Base-by-base conservation (phyloP, 2,329 filamentous ascomycete species). In the Orbilia blumenaviensis region DNA sequence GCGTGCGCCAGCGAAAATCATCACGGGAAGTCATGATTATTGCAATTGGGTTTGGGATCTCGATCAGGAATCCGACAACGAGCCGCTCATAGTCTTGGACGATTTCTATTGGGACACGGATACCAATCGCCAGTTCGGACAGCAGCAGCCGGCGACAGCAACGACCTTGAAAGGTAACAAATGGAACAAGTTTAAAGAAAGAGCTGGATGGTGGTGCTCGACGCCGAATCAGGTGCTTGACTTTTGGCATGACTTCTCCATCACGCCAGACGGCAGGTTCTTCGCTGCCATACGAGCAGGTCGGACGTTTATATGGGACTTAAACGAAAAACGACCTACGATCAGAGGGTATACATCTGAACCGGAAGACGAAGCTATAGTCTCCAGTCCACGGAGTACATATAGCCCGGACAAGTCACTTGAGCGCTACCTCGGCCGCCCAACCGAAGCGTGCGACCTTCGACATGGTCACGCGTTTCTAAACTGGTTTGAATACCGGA, bases 31-130 rank as follows among this genome's bases (percentile, higher is more conserved):
- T 16, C 79, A 80, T 36, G 79, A 80, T 41, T 80, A 80, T 60
- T 80, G 79, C 38, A 80, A 79, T 48, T 80, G 79, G 79, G 73
- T 80, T 3, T 80, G 79, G 79, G 73, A 79, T 41, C 71, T 80
- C 36, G 66, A 69, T 14, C n/a, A 56, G 68, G 48, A 46, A 21
- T 46, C 46, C 12, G 42, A 63, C 48, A 68, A 34, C 14, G 78
- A 80, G n/a, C 78, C 78, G 10, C 78, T 78, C 16, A 58, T 58
- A 7, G 79, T 80, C 2, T 54, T 80, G 9, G 79, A 80, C 25
- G 79, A 80, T 68, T 80, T 80, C 41, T 80, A 80, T 42, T 80
- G 79, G 79, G 66, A 78, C 18, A 77, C 72, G 14, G 67, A 76
- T 9, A 73, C 73, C 25, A 23, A 7, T 14, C 62, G 34, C 23